Evolutionary conservation across 1,284 basidiomycete species (phyloP), one percentile per base, ranked within the genome.

Genomic region (Entoloma clypeatum): DNA sequence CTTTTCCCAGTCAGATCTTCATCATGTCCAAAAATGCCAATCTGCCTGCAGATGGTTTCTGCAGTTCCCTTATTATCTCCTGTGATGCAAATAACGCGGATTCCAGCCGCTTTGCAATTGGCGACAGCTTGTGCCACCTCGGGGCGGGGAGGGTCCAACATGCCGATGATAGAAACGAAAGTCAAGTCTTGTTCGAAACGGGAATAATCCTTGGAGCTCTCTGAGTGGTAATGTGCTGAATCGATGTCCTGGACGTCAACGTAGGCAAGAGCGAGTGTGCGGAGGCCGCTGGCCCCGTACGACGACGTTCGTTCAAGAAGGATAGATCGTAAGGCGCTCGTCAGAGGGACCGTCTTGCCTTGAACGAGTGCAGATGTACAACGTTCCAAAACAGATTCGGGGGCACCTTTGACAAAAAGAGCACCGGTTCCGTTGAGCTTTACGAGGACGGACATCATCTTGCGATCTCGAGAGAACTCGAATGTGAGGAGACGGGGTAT

Each of bases 11-110:
- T 81, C 60, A 92, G 67, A 62, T 93, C 86, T 65, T 92, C 92
- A 54, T 86, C 58, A 45, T 78, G 74, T 36, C 71, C 81, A 58
- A 98, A 96, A 50, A 99, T 89, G 13, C 96, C 95, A 62, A 99
- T 95, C 61, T 93, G 84, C 44, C 92, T 76, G 63, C 93, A 97
- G 59, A 99, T 97, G 16, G 93, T 91, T 72, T 97, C 94, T 36
- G 95, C 96, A 16, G 96, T 99, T 52, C 86, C 85, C 72, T 96
- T 95, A 72, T 97, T 97, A 68, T 99, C 96, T 27, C 96, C 96
- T 1, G 96, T 99, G 61, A 99, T 97, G 55, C 96, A 94, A 51
- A 99, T 85, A 29, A 97, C 92, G 30, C 93, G 80, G 54, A 99
- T 97, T 17, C 96, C 96, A 3, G 96, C 96, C 18, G 86, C 83